A percentile compares a stretch with the other conserved stretches of the same genome.
Evolutionary conservation across 83 land plant genomes (phyloP).

Genomic region (Picea abies): DNA sequence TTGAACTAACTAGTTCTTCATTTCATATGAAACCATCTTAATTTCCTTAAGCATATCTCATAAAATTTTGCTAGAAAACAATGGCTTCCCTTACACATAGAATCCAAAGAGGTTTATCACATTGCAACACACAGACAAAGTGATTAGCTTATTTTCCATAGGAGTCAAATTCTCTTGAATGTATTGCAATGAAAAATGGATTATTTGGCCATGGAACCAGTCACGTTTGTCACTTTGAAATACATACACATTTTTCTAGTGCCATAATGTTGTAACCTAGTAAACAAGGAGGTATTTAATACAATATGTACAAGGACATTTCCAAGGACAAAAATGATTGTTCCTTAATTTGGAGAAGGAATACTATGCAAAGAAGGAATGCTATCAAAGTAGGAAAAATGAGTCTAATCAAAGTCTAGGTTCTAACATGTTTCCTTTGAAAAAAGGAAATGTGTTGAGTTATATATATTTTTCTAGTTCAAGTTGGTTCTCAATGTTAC

Average conservation of each 20-base stretch:
- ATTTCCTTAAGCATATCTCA: neutral
- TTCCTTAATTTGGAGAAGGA: neutral
- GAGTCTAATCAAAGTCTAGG: neutral
- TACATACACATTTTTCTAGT: neutral
- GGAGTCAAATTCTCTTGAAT: neutral
- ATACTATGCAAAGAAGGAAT: no score
- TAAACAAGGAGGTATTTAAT: neutral
- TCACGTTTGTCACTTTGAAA: neutral
- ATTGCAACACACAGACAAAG: neutral
- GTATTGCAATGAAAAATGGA: neutral
- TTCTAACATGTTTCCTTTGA: neutral
- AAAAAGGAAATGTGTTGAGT: neutral
- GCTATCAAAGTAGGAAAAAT: no score
- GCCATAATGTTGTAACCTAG: neutral
- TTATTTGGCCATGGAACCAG: neutral
- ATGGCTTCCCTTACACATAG: no score
- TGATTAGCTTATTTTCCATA: neutral
- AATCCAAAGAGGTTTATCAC: neutral
- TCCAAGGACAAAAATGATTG: neutral
- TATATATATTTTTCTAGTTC: neutral
- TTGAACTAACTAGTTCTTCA: neutral
- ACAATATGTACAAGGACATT: neutral
- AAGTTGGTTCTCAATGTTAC: neutral
- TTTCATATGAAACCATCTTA: neutral
- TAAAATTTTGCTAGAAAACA: no score